Percentiles rank a stretch among this genome's conserved stretches.
Evolutionary conservation across 352 stramenopile genomes (phyloP).

Genomic region (Chloridella minuta): DNA sequence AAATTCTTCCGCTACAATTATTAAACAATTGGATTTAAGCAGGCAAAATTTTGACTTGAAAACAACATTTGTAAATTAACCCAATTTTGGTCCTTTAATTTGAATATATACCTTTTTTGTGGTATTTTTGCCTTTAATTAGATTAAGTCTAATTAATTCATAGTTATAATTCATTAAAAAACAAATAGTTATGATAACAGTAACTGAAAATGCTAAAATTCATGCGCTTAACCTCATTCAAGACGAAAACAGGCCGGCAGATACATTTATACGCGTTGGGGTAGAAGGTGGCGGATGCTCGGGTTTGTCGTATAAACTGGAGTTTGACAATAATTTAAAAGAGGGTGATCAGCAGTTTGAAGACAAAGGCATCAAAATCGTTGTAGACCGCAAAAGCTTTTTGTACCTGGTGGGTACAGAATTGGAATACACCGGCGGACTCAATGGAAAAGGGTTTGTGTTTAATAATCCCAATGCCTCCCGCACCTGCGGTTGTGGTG

Average conservation of each 20-base stretch:
- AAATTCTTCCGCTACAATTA: too few species aligned
- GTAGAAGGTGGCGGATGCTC: background rate
- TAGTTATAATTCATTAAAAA: background rate
- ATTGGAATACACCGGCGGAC: background rate
- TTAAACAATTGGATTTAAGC: too few species aligned
- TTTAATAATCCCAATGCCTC: background rate
- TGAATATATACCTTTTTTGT: background rate
- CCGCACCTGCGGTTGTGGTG: background rate
- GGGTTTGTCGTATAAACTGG: background rate
- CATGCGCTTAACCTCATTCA: background rate
- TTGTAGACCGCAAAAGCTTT: background rate
- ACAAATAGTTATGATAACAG: background rate
- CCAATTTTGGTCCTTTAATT: background rate
- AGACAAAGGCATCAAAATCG: background rate
- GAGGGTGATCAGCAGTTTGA: background rate
- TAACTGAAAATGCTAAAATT: background rate
- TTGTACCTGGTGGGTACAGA: background rate
- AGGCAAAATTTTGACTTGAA: too few species aligned
- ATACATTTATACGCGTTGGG: background rate
- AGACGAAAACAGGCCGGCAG: background rate
- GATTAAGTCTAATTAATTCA: background rate
- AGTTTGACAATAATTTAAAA: background rate
- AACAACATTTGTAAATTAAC: background rate
- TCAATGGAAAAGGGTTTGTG: background rate
- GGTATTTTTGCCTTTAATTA: slow-evolving; percentile 4